Percentiles rank a stretch among this genome's conserved stretches.
phyloP scores from a whole-genome alignment of 768 basidiomycete genomes.

The Tulasnella sp. region DNA sequence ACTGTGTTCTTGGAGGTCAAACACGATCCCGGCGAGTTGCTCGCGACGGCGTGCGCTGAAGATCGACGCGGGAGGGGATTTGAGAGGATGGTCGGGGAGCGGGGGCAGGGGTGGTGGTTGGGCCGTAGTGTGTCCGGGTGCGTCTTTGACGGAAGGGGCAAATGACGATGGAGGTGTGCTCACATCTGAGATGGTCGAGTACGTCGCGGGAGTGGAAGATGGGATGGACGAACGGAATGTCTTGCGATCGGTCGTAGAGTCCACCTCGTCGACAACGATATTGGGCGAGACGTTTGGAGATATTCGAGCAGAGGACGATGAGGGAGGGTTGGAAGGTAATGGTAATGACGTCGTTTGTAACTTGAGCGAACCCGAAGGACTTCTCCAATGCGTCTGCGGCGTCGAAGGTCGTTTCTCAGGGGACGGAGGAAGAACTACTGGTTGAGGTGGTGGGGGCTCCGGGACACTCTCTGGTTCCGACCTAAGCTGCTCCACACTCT shows the following conservation, averaged over 20 bases:
- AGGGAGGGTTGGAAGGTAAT: neutral
- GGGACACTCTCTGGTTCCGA: neutral
- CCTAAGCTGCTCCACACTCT: neutral
- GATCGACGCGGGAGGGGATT: neutral
- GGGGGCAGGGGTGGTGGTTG: neutral
- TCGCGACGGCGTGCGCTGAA: too few relatives aligned
- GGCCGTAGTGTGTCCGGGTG: neutral
- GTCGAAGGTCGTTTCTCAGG: neutral
- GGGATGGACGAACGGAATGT: too few relatives aligned
- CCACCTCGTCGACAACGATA: neutral
- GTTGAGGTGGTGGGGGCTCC: neutral
- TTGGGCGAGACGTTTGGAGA: too few relatives aligned
- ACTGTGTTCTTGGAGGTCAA: neutral
- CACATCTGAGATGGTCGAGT: neutral
- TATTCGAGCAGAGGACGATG: neutral
- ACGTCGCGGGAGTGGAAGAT: neutral
- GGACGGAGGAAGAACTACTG: too few relatives aligned
- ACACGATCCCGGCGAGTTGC: neutral
- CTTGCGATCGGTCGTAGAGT: neutral
- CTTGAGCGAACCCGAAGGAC: neutral
- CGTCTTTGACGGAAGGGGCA: neutral
- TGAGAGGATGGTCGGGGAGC: neutral
- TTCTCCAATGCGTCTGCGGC: neutral
- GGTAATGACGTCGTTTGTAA: neutral
- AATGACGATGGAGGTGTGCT: conserved; percentile 1